A percentile compares a stretch with the other conserved stretches of the same genome.
phyloP scores from a whole-genome alignment of 345 rosid genomes.

The Lumnitzera racemosa region DNA sequence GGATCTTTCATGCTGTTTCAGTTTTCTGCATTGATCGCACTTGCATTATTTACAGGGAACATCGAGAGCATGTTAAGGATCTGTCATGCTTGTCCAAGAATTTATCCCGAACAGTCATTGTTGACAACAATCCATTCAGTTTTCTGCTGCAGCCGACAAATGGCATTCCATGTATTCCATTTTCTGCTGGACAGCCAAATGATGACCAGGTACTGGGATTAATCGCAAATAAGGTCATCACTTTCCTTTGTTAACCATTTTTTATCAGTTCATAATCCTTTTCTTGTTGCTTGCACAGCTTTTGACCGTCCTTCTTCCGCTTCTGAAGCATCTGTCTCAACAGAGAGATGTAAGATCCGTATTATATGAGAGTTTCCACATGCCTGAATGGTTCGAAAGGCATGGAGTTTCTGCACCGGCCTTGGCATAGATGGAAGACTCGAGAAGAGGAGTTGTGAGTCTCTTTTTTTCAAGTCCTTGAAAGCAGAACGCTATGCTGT shows the following conservation, averaged over 20 bases:
- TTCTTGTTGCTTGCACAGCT: conserved; percentile 39
- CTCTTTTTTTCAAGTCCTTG: no score
- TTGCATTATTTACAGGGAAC: conserved; percentile 38
- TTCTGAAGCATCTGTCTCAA: conserved; percentile 73
- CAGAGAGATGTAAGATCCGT: conserved; percentile 73
- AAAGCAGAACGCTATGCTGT: no score
- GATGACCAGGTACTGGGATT: conserved; percentile 59
- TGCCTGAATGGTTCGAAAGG: conserved; percentile 96
- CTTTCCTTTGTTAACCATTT: neutral
- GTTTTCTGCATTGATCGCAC: no score
- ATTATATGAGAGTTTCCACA: conserved; percentile 70
- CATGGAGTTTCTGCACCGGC: conserved; percentile 80
- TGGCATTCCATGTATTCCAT: conserved; percentile 95
- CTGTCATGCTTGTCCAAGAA: conserved; percentile 69
- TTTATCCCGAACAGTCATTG: conserved; percentile 70
- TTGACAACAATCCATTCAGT: conserved; percentile 97
- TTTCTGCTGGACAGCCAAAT: conserved; percentile 69
- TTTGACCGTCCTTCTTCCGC: conserved; percentile 85
- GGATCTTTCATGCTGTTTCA: no score
- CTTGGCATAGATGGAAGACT: conserved; percentile 18
- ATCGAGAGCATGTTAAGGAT: conserved; percentile 91
- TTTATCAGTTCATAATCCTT: conserved; percentile 1
- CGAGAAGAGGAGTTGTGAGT: neutral
- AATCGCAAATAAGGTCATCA: neutral
- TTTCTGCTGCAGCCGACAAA: conserved; percentile 88